These are phyloP conservation scores for Pseudoneurospora amorphoporcata DNA, from an alignment of 495 filamentous ascomycete species.

Conservation along the genomic window DNA sequence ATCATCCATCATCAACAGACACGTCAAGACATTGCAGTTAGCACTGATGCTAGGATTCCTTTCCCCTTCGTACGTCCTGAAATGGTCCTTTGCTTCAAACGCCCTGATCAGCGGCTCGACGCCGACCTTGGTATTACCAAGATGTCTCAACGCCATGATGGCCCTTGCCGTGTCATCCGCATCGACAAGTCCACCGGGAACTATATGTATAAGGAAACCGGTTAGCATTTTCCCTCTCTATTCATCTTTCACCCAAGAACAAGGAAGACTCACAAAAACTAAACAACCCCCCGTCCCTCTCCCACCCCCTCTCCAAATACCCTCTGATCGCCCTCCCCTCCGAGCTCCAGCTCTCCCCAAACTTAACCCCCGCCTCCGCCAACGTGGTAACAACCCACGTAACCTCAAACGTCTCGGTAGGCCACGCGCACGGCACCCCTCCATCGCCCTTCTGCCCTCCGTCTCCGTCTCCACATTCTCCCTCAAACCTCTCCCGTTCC, in stretches of 20 bases:
- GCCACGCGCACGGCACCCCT: background rate
- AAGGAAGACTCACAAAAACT: background rate
- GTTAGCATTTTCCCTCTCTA: background rate
- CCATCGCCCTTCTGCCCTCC: background rate
- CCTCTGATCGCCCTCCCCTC: background rate
- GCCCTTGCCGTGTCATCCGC: background rate
- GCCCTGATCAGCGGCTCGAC: background rate
- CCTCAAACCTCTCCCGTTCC: background rate
- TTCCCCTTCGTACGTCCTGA: background rate
- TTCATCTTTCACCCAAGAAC: too few relatives aligned
- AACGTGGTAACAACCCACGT: background rate
- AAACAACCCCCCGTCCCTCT: background rate
- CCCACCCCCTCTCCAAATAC: background rate
- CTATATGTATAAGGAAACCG: background rate
- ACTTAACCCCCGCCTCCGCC: background rate
- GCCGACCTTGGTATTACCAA: background rate
- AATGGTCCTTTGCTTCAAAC: background rate
- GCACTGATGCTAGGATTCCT: background rate
- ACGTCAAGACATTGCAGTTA: background rate
- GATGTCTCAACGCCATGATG: background rate
- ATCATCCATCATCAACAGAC: background rate
- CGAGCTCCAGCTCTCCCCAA: background rate
- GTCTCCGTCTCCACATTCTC: background rate
- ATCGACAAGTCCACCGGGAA: background rate
- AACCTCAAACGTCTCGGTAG: background rate